These are phyloP conservation scores for Chenopodium formosanum DNA, from an alignment of 148 eudicot genomes.

Conservation along the genomic window DNA sequence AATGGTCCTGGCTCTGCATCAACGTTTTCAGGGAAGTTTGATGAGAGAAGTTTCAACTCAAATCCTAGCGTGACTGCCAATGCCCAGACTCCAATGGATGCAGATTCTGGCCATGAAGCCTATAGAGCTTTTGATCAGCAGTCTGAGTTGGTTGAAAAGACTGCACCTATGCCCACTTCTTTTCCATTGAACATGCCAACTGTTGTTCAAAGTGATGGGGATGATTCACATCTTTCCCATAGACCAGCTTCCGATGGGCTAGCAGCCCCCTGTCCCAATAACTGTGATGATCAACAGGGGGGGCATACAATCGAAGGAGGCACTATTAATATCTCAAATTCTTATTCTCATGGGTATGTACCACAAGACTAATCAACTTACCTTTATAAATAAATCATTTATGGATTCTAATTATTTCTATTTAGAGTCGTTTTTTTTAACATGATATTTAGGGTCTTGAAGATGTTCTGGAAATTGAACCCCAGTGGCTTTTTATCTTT, in stretches of 20 bases:
- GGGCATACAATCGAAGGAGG: conserved; percentile 76
- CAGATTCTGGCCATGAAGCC: conserved; percentile 41
- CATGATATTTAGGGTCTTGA: background rate
- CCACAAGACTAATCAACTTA: conserved; percentile 12
- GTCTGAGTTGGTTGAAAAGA: conserved; percentile 44
- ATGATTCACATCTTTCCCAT: conserved; percentile 42
- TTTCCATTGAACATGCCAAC: conserved; percentile 41
- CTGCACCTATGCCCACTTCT: conserved; percentile 36
- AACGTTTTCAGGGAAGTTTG: conserved; percentile 49
- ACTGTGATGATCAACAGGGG: conserved; percentile 49
- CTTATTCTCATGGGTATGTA: conserved; percentile 79
- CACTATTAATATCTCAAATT: conserved; percentile 71
- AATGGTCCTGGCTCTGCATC: conserved; percentile 46
- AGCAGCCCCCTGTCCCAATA: conserved; percentile 38
- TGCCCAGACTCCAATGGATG: conserved; percentile 44
- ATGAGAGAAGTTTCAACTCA: conserved; percentile 49
- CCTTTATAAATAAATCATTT: background rate
- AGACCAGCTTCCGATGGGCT: conserved; percentile 41
- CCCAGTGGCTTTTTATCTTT: background rate
- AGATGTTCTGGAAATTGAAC: background rate
- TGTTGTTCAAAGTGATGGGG: conserved; percentile 39
- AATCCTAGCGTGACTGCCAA: conserved; percentile 41
- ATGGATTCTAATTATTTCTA: too few relatives aligned
- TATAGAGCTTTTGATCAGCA: conserved; percentile 46
- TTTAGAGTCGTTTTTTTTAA: too few relatives aligned